Base-by-base conservation (phyloP, 129 eudicot species). In the Lactuca saligna region DNA sequence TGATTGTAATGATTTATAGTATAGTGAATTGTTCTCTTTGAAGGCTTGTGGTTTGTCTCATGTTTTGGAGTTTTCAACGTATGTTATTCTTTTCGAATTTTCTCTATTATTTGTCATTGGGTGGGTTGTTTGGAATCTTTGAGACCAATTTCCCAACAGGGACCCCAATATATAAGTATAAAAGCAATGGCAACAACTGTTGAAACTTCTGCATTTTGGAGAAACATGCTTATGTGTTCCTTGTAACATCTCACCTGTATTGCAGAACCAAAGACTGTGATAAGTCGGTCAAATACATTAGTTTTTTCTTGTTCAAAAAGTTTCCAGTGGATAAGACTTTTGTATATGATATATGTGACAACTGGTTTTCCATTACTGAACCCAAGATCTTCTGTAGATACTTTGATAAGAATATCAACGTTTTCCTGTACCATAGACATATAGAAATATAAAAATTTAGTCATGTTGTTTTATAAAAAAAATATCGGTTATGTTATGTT, bases 321-420 rank as follows among this genome's bases (percentile, higher is more conserved):
- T 83, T 81, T 93, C 98, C 98, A 93, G 70, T 93, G 96, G 62
- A 93, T 70, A 80, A 93, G 98, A 61, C 96, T 89, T 79, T 93
- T 93, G 80, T 89, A 93, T 39, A 93, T 83, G 6, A 92, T 82
- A 79, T 76, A 93, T 14, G 98, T 95, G 20, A 92, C 90, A 64
- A 86, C 95, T 57, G 98, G 98, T 83, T 86, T 84, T 55, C 96
- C 95, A 72, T 93, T 95, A 78, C 81, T 88, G 83, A 84, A 92
- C 53, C 98, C 96, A 74, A 92, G 75, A 64, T 88, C 90, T 72
- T 92, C 86, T 51, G 70, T 84, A 16, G 86, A 83, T 72, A 91
- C 88, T 66, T 88, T 75, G 51, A 92, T 82, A 57, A 92, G 98
- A 50, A 83, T 86, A 78, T 86, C 98, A 44, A 88, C 80, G 69